Base-by-base conservation (phyloP, 768 basidiomycete genomes). In the Tubosaeta sp. region DNA sequence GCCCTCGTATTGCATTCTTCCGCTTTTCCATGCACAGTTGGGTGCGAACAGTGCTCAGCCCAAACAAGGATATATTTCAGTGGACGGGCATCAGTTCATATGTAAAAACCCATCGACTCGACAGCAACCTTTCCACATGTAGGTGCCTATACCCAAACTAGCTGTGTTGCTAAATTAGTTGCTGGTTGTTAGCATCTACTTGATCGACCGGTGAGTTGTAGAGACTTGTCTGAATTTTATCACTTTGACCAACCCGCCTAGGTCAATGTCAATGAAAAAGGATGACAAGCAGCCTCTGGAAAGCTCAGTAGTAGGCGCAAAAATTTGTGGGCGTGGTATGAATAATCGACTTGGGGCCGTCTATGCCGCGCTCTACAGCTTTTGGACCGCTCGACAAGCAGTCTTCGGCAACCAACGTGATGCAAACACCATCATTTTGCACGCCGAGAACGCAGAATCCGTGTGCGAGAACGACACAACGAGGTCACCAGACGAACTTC, bases 81-180 rank as follows among this genome's bases (percentile, higher is more conserved):
- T 61, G 13, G 82, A 84, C 52, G 83, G 83, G 0, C 83, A 84
- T 56, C 55, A 70, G 9, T 85, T 80, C 55, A 44, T 54, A 1
- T 84, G 82, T 61, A 71, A 57, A 38, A 80, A 83, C 56, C 83
- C 83, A 4, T 68, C 63, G 7, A 59, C 73, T 11, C 52, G 71
- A 54, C 75, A 74, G 11, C 80, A 78, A 53, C 69, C 81, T 0
- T 83, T 79, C 61, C 82, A 84, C 57, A 78, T 85, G 80, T 83
- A 63, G 21, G 80, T 72, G 2, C 6, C 35, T 8, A 10, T 18
- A n/a, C 6, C 11, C 3, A 47, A 36, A 4, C 13, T 4, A 27
- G 9, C 9, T 27, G 6, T 13, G 9, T 3, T 6, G n/a, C 12
- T 18, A 10, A 12, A n/a, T 36, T 58, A 7, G 53, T 25, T 12